Base-by-base conservation (phyloP, 306 rosid species). In the Sophora flavescens region DNA sequence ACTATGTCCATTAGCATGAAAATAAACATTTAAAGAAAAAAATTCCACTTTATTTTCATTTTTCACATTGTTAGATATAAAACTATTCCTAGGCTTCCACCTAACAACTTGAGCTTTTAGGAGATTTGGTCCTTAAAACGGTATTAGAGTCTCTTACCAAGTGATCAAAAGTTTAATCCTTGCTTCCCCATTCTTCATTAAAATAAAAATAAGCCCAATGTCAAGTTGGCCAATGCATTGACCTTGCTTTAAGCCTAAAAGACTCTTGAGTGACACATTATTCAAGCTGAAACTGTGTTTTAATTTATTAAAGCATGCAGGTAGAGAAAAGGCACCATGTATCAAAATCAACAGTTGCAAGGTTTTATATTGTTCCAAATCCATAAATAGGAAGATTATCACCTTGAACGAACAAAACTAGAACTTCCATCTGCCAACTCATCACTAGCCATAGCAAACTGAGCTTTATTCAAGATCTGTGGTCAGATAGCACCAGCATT, bases 401-500 rank as follows among this genome's bases (percentile, higher is more conserved):
- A 88, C 94, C 97, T 93, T 82, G 91, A 86, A 79, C 84, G 87
- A 79, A 73, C 82, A 52, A 84, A 73, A 77, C 72, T 65, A 22
- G 45, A 54, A 83, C 73, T 84, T 87, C 75, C 88, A 69, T 73
- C 84, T 18, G 80, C 75, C 50, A 83, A 38, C 57, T 80, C 83
- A 76, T 60, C 50, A 63, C 80, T 59, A 67, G 65, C 56, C 52
- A 41, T 47, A 58, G 63, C 44, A 66, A 75, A 52, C 63, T 56
- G 77, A 36, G 60, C 53, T 59, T 73, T 82, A 72, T 81, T 89
- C 58, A 22, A 53, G 75, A 59, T 69, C 95, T 91, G 84, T 58
- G 64, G 44, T 65, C 38, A 62, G 79, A 79, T 58, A 85, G 47
- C 69, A 69, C 33, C 41, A 26, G 28, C 58, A 68, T 67, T 84